These are phyloP conservation scores for Diaporthe batatas DNA, from an alignment of 2,329 filamentous ascomycete genomes.

Conservation along the genomic window DNA sequence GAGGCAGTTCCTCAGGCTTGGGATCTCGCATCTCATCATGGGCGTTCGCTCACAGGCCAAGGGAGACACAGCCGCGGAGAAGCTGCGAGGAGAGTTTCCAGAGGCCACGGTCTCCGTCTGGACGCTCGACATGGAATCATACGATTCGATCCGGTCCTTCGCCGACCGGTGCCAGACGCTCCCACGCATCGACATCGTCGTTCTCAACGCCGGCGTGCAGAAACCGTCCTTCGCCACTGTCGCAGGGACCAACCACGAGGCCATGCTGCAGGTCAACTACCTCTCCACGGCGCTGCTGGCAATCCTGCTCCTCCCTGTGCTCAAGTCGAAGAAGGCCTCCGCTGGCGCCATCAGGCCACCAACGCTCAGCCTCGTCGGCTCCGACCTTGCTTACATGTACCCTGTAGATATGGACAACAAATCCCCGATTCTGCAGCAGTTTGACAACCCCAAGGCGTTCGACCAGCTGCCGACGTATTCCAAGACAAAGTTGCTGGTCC, in stretches of 20 bases:
- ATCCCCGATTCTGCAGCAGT: too few species aligned
- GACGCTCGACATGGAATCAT: constrained; percentile 31
- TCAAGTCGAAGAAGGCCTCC: too few species aligned
- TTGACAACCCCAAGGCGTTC: too few species aligned
- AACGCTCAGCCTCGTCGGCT: too few species aligned
- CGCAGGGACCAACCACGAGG: constrained; percentile 41
- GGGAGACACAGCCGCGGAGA: constrained; percentile 54
- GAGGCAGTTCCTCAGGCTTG: constrained; percentile 39
- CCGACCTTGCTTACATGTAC: too few species aligned
- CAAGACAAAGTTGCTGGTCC: too few species aligned
- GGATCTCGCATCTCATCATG: constrained; percentile 52
- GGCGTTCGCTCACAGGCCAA: constrained; percentile 57
- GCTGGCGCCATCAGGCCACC: too few species aligned
- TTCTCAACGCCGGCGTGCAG: constrained; percentile 52
- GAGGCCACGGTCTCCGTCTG: constrained; percentile 41
- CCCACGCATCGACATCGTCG: constrained; percentile 54
- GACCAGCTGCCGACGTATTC: too few species aligned
- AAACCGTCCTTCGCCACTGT: constrained; percentile 7
- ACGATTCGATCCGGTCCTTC: constrained; percentile 30
- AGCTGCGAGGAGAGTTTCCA: constrained; percentile 49
- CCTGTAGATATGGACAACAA: too few species aligned
- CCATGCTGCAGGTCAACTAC: constrained; percentile 44
- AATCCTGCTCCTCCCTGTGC: constrained; percentile 42
- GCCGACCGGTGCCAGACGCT: constrained; percentile 49
- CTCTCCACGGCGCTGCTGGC: constrained; percentile 43